phyloP scores from a whole-genome alignment of 345 rosid species.

The Citrus medica region DNA sequence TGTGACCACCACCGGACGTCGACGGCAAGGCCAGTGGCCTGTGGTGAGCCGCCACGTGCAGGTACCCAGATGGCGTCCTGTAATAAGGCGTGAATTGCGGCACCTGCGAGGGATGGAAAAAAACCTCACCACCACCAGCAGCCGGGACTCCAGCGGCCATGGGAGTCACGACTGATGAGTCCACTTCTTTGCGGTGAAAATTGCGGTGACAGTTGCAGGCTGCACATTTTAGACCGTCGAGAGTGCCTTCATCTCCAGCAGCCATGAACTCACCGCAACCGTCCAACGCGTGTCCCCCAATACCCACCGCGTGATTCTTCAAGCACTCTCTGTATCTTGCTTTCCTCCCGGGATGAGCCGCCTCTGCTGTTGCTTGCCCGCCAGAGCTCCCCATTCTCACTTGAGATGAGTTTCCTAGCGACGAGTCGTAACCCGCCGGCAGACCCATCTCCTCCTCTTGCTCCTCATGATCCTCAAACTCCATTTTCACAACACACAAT shows the following conservation, averaged over 20 bases:
- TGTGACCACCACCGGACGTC: slow-evolving; percentile 44
- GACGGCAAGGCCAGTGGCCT: slow-evolving; percentile 49
- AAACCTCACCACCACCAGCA: slow-evolving; percentile 13
- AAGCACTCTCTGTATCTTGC: slow-evolving; percentile 66
- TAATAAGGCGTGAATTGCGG: slow-evolving; percentile 55
- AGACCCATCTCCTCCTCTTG: slow-evolving; percentile 63
- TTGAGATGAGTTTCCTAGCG: slow-evolving; percentile 30
- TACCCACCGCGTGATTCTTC: slow-evolving; percentile 76
- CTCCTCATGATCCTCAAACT: slow-evolving; percentile 55
- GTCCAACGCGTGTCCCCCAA: slow-evolving; percentile 81
- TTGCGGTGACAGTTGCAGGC: slow-evolving; percentile 87
- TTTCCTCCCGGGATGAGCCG: slow-evolving; percentile 11
- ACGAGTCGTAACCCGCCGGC: slow-evolving; percentile 42
- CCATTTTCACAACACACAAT: slow-evolving; percentile 22
- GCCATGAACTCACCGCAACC: slow-evolving; percentile 84
- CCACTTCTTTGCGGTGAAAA: slow-evolving; percentile 72
- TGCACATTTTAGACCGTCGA: slow-evolving; percentile 77
- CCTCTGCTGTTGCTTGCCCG: background rate
- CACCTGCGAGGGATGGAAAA: slow-evolving; percentile 24
- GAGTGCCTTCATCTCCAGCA: slow-evolving; percentile 68
- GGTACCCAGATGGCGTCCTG: slow-evolving; percentile 51
- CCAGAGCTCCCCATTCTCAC: slow-evolving; percentile 23
- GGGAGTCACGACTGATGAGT: slow-evolving; percentile 5
- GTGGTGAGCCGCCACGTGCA: slow-evolving; percentile 36
- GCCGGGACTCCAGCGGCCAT: background rate